Base-by-base conservation (phyloP, 108 stramenopile species). In the Bacterosira constricta region DNA sequence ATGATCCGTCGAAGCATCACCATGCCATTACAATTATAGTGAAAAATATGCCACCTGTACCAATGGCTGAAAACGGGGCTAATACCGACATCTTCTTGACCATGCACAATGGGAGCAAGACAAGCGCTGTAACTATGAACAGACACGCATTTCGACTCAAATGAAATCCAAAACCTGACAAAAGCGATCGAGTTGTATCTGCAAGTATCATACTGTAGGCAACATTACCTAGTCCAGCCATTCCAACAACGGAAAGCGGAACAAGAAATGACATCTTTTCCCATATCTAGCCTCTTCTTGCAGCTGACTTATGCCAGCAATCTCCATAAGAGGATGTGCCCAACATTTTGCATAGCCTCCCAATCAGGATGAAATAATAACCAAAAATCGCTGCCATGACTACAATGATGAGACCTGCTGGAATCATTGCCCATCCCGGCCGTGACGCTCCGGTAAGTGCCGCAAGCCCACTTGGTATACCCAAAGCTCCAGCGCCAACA, bases 191-290 rank as follows among this genome's bases (percentile, higher is more conserved):
- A n/a, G 74, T 62, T 5, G 88, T 90, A 57, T 96, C 90, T 23
- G 89, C 92, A 36, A 97, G 83, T 77, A 96, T 95, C 71, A 94
- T 85, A 32, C 87, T 82, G 44, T 85, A 86, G 13, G 85, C 85
- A 23, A 86, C 44, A 59, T 83, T 81, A 13, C 71, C 84, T 3
- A 83, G 38, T 8, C 62, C 80, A 17, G 87, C 71, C 49, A 74
- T 85, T 17, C 83, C 46, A 49, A 69, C 82, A 13, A 73, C 61
- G 7, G 70, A 54, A 11, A 77, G n/a, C 17, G 77, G 53, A 1
- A 85, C 66, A 9, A 64, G 27, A 18, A 45, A 62, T 25, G 74
- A 25, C 8, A 65, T 42, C 13, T 66, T 25, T 26, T 59, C 59
- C 34, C 65, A 72, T 11, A 78, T 37, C 3, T 23, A 15, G 38